Base-by-base conservation (phyloP, 108 stramenopile species). In the Cyclostephanos tholiformis region DNA sequence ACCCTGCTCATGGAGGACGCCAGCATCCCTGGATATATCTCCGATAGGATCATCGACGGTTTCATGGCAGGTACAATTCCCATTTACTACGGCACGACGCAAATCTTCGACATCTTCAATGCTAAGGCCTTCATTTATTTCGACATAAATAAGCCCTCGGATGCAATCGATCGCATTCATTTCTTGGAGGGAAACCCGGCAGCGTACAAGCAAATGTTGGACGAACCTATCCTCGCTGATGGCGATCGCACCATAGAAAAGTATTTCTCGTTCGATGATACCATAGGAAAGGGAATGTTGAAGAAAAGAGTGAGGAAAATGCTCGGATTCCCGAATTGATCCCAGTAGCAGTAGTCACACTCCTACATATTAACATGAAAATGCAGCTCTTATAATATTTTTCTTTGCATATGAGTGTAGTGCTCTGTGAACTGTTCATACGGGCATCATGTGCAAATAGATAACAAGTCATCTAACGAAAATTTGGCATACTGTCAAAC, bases 71-170 rank as follows among this genome's bases (percentile, higher is more conserved):
- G 84, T 10, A 72, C 83, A 17, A 23, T 87, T 5, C 86, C 86
- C 14, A 81, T 87, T 26, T 87, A 87, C 50, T 87, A 78, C 35
- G 86, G 86, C 32, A 82, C 86, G n/a, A 53, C 50, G 20, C 75
- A 86, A 64, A 76, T 86, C 26, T 86, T 77, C 32, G 67, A 81
- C 36, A 68, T 86, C 13, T 86, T 86, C 79, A 76, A 81, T 39
- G n/a, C 22, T 16, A 57, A 86, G 25, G 69, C 83, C 16, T 86
- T 86, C 56, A 56, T 86, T 17, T 86, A 74, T 67, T 82, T 74
- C 30, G 80, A 86, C 63, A 35, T 72, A 30, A 20, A 72, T 4
- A 52, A 82, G 59, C 82, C 82, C n/a, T 39, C 69, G 12, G 16
- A 46, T 29, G 86, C 80, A 7, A 53, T 86, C 57, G 62, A 78